Evolutionary conservation across 805 yeast species (phyloP), one percentile per base, ranked within the genome.

Genomic region (Starmerella vaccinii): DNA sequence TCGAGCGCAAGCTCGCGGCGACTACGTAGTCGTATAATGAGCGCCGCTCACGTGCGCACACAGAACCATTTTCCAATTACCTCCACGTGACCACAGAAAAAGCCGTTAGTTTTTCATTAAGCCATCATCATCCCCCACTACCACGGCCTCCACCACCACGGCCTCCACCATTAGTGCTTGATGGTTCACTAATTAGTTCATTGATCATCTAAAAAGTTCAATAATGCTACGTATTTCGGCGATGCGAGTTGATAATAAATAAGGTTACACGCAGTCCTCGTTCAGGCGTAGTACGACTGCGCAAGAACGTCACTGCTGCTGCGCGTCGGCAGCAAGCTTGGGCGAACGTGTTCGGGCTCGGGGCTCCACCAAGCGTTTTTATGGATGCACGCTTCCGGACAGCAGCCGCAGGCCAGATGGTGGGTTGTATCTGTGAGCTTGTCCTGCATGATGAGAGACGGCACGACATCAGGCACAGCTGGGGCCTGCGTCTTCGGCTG

Each of bases 361-460:
- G 58, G 57, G 32, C 57, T 42, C 71, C 71, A 68, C 70, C 70
- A 68, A 18, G 70, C 69, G 38, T 63, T 61, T 37, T 66, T 63
- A 45, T 63, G 66, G 49, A 69, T 65, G 58, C 73, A 69, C 26
- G 68, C 63, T 43, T 68, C 69, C 32, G 67, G 68, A 53, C 68
- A 59, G 65, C 73, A 69, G 30, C 73, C 73, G 55, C 73, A 70
- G n/a, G 57, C 40, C 51, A 66, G 61, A 33, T 71, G 72, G 51
- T 70, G 73, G 2, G 72, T 66, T 23, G 72, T 66, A 61, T 77
- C 81, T 13, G 79, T 76, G 57, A 73, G 74, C 49, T 67, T 65
- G 63, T 77, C 82, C 61, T 76, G 79, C 64, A 77, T 76, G 48
- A 77, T 75, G 49, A 77, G 65, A 47, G 81, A 74, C 3, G 82